Base-by-base conservation (phyloP, 208 protist species). In the Crithidia acanthocephali region DNA sequence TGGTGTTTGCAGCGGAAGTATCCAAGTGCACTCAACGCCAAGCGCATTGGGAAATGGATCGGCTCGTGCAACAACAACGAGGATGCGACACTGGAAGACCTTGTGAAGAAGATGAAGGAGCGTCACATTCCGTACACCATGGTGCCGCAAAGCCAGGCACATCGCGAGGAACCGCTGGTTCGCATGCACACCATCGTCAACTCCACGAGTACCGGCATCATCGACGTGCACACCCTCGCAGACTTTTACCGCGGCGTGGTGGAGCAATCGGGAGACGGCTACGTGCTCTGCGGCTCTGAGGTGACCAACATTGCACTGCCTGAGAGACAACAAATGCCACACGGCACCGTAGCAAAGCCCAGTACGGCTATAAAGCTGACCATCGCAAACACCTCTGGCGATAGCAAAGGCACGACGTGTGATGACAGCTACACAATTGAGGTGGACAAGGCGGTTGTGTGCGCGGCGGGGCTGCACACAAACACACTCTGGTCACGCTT, bases 11-110 rank as follows among this genome's bases (percentile, higher is more conserved):
- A 76, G 40, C 47, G 64, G 35, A 51, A 66, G 4, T 76, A 70
- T 52, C 72, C 77, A 3, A n/a, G n/a, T 2, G 47, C 18, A 2
- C 56, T 91, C 2, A 13, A 40, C 8, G 72, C 80, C 3, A 62
- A 65, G 10, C 64, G 62, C 0, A 72, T 77, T 4, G 82, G 85
- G 7, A 91, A 88, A 59, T 91, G 80, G 76, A 91, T 86, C 18
- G 76, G 79, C 30, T 62, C 77, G 22, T 76, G 74, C 57, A 48
- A 76, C 33, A 20, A 35, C 18, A n/a, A 13, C 11, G 73, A 84
- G 40, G 72, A 71, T 28, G 42, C 30, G 18, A 15, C 7, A 8
- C 69, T 83, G 27, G 35, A 74, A 44, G 51, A 64, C 7, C 57
- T 79, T 18, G 60, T 76, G 7, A 42, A 61, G 0, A 81, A 80